Evolutionary conservation across 1,284 basidiomycete genomes (phyloP), one percentile per base, ranked within the genome.

Genomic region (Ustilago sp.): DNA sequence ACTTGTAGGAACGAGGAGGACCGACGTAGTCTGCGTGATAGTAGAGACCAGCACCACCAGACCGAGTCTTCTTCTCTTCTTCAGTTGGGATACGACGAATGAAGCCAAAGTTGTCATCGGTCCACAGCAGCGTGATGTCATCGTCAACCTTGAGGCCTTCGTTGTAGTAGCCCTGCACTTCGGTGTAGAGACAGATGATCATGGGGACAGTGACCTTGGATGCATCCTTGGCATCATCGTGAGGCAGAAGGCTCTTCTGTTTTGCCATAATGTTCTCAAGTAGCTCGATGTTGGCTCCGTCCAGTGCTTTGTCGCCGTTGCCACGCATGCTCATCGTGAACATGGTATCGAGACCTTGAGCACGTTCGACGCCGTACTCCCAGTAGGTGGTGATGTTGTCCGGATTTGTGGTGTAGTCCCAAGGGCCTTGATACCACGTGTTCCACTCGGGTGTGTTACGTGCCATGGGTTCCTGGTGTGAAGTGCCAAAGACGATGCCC

Each of bases 301-400:
- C 55, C 4, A 73, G 50, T 31, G 70, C 63, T 32, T 66, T 63
- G 58, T 90, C 89, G 63, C 90, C 90, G 58, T 89, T 88, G 1
- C 91, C 91, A 62, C 91, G 88, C 91, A 92, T 91, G 28, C 91
- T 91, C 36, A 92, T 80, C 0, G 91, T 91, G 80, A 88, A 91
- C 17, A 92, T 83, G 19, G 89, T 89, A 75, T 92, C 91, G 70
- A 88, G 91, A 2, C 88, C 87, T 71, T 88, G 88, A 0, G 90
- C 88, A 2, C 91, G 89, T 61, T 90, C 86, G 8, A 89, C 87
- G n/a, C 91, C 90, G 41, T 88, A 88, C 1, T 89, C 83, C 90
- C 90, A 91, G 81, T 89, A 92, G 31, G 89, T 76, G 78, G 90
- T 89, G 74, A 92, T 89, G 62, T 88, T 88, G 23, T 88, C 86